phyloP scores from a whole-genome alignment of 208 protist genomes.

The Wallacemonas sp. region DNA sequence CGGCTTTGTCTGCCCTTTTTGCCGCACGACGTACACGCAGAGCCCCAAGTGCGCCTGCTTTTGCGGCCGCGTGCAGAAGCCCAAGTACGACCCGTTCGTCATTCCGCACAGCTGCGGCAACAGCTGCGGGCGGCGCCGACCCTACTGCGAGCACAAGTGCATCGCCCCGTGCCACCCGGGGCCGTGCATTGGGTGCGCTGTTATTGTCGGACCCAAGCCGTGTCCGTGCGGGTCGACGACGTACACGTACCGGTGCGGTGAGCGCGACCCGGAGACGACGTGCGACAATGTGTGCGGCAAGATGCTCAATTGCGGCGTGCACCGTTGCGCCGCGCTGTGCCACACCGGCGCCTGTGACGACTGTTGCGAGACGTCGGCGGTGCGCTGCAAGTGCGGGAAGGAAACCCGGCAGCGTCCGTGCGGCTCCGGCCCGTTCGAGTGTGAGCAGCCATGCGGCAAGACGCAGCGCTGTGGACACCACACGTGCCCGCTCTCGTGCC shows the following conservation, averaged over 20 bases:
- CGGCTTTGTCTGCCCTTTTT: slow-evolving; percentile 59
- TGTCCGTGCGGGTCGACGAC: slow-evolving; percentile 69
- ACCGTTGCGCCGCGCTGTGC: slow-evolving; percentile 49
- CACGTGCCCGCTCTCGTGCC: slow-evolving; percentile 54
- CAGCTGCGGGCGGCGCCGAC: slow-evolving; percentile 46
- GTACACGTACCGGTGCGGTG: slow-evolving; percentile 71
- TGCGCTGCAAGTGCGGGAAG: slow-evolving; percentile 51
- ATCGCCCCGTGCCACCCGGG: slow-evolving; percentile 73
- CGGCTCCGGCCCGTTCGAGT: slow-evolving; percentile 23
- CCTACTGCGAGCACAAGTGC: slow-evolving; percentile 59
- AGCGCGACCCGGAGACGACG: slow-evolving; percentile 54
- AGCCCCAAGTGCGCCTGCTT: slow-evolving; percentile 57
- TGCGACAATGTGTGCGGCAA: slow-evolving; percentile 56
- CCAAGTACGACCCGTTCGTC: slow-evolving; percentile 63
- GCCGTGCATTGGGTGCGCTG: slow-evolving; percentile 55
- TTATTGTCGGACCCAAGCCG: slow-evolving; percentile 36
- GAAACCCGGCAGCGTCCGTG: not conserved
- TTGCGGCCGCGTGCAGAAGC: slow-evolving; percentile 63
- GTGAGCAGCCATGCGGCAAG: slow-evolving; percentile 48
- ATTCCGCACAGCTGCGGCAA: slow-evolving; percentile 81
- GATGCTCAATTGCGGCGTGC: slow-evolving; percentile 49
- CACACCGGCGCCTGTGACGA: slow-evolving; percentile 49
- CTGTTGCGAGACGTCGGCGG: slow-evolving; percentile 29
- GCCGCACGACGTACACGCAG: slow-evolving; percentile 29
- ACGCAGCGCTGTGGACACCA: slow-evolving; percentile 55